phyloP scores from a whole-genome alignment of 768 basidiomycete species.

The Candolleomyces efflorescens region DNA sequence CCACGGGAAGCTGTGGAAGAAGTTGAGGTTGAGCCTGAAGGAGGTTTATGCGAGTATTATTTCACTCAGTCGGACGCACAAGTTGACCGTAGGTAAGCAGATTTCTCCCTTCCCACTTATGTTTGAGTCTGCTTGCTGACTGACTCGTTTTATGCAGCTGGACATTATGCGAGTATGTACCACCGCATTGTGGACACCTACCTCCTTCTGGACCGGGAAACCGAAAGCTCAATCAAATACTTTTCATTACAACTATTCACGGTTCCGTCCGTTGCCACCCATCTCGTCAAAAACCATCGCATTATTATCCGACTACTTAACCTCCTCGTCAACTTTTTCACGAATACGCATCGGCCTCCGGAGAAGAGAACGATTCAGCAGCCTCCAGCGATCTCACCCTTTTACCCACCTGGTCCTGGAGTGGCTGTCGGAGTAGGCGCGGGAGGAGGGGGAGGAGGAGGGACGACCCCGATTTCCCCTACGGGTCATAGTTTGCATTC shows the following conservation, averaged over 20 bases:
- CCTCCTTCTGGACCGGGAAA: slow-evolving; percentile 88
- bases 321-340: slow-evolving; percentile 90
- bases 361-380: slow-evolving; percentile 56
- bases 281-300: slow-evolving; percentile 70
- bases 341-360: slow-evolving; percentile 63
- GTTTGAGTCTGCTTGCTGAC: too few species aligned
- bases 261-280: slow-evolving; percentile 76
- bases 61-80: slow-evolving; percentile 67
- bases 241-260: slow-evolving; percentile 93
- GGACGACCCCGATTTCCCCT: too few species aligned
- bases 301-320: slow-evolving; percentile 74
- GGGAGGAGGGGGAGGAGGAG: background rate
- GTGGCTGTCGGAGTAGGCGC: background rate
- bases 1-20: slow-evolving; percentile 84
- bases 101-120: too few species aligned
- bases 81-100: slow-evolving; percentile 75
- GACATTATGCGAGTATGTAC: slow-evolving; percentile 83
- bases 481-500: too few species aligned
- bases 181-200: slow-evolving; percentile 86
- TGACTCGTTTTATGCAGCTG: slow-evolving; percentile 42
- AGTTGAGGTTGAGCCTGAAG: slow-evolving; percentile 73
- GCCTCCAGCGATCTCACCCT: slow-evolving; percentile 4
- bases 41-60: slow-evolving; percentile 78
- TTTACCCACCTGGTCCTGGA: slow-evolving; percentile 1
- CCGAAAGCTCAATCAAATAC: slow-evolving; percentile 93